A percentile compares a stretch with the other conserved stretches of the same genome.
phyloP scores from a whole-genome alignment of 805 yeast species.

The Candida namnaoensis region DNA sequence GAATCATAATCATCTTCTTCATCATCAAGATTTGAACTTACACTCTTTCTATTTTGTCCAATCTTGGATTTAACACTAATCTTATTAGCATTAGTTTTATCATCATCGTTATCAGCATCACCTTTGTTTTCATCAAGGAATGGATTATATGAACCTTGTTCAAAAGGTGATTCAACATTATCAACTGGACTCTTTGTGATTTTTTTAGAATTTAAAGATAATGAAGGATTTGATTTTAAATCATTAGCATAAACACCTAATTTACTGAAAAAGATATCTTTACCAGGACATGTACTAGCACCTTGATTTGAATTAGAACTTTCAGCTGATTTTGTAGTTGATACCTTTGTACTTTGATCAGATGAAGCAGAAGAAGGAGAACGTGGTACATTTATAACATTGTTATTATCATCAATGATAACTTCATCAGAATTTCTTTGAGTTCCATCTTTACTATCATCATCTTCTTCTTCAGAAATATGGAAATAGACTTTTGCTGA shows the following conservation, averaged over 20 bases:
- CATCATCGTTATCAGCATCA: not conserved
- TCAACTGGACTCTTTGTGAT: not conserved
- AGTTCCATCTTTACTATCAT: not conserved
- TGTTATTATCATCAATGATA: no score
- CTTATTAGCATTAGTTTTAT: not conserved
- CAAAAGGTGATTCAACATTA: not conserved
- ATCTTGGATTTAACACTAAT: no score
- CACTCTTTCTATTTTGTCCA: no score
- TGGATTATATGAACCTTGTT: not conserved
- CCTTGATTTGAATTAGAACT: no score
- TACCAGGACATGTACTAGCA: not conserved
- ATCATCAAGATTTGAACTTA: not conserved
- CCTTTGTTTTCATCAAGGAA: not conserved
- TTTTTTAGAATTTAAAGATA: constrained; percentile 3
- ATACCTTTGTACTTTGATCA: not conserved
- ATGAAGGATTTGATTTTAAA: constrained; percentile 15
- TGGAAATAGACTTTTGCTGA: constrained; percentile 9
- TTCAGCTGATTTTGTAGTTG: not conserved
- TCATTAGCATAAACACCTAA: constrained; percentile 18
- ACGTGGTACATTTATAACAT: no score
- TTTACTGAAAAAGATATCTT: constrained; percentile 15
- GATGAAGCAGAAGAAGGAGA: no score
- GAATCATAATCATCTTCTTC: constrained; percentile 1
- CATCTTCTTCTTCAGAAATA: not conserved
- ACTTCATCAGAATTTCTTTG: no score